Percentiles rank a stretch among this genome's conserved stretches.
These are phyloP conservation scores for Micromonas pusilla DNA, from an alignment of 139 green algal species.

Conservation along the genomic window DNA sequence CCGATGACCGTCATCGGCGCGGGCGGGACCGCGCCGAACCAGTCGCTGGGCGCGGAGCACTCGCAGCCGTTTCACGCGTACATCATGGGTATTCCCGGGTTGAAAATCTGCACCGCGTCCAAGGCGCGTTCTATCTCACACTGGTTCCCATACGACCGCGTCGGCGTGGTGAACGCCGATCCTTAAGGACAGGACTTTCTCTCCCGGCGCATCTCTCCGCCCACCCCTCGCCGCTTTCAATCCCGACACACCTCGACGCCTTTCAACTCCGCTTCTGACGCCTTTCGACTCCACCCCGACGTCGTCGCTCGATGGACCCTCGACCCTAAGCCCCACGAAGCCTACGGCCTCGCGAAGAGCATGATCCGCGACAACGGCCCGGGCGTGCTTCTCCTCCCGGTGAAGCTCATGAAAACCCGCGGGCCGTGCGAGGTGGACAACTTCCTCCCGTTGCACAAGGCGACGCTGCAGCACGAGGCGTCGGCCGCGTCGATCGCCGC, in stretches of 20 bases:
- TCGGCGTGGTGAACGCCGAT: too few relatives aligned
- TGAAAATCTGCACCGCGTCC: slow-evolving; percentile 43
- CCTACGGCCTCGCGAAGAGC: slow-evolving; percentile 23
- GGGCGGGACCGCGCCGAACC: slow-evolving; percentile 79
- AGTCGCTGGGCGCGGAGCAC: slow-evolving; percentile 85
- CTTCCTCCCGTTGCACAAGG: slow-evolving; percentile 70
- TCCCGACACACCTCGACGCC: too few relatives aligned
- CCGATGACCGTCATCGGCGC: slow-evolving; percentile 78
- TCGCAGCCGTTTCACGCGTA: slow-evolving; percentile 92
- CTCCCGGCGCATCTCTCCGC: too few relatives aligned
- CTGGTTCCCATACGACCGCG: too few relatives aligned
- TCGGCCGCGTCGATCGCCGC: background rate
- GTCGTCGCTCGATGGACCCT: too few relatives aligned
- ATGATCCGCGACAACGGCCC: slow-evolving; percentile 32
- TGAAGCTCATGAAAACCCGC: slow-evolving; percentile 32
- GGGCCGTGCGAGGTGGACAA: slow-evolving; percentile 42
- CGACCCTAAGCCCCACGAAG: slow-evolving; percentile 25
- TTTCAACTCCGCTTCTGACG: too few relatives aligned
- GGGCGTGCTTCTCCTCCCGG: slow-evolving; percentile 23
- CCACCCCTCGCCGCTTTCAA: too few relatives aligned
- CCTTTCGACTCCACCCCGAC: too few relatives aligned
- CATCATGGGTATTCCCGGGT: slow-evolving; percentile 90
- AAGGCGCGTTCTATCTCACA: too few relatives aligned
- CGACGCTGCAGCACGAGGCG: slow-evolving; percentile 68
- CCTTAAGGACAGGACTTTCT: too few relatives aligned